Conservation (phyloP, 345 rosid species). For the Lepidium africanum region DNA sequence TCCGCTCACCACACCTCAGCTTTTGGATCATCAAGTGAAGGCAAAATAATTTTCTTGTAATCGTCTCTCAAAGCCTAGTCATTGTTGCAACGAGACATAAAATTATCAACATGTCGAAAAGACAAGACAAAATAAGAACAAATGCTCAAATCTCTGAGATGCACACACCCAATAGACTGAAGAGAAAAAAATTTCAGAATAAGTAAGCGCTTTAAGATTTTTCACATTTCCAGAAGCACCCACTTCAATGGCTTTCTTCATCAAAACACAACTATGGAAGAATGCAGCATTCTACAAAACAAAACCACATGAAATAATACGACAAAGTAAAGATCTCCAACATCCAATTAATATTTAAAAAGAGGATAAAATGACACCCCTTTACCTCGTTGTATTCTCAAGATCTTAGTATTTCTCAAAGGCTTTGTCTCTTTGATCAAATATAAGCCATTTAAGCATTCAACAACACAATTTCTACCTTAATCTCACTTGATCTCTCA, state of each 20-base stretch:
- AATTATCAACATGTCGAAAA: too few relatives aligned
- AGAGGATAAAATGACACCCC: conserved; percentile 40
- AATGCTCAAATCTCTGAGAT: too few relatives aligned
- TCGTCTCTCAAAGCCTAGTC: too few relatives aligned
- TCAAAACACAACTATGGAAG: conserved; percentile 33
- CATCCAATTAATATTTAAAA: neutral
- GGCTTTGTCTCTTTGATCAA: conserved; percentile 53
- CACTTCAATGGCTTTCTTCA: conserved; percentile 42
- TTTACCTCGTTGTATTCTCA: conserved; percentile 55
- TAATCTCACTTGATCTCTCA: conserved; percentile 39
- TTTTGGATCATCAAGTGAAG: neutral
- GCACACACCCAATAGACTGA: too few relatives aligned
- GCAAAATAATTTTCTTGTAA: too few relatives aligned
- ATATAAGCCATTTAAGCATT: conserved; percentile 38
- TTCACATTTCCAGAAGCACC: conserved; percentile 39
- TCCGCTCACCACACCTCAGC: conserved; percentile 43
- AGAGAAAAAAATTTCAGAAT: neutral
- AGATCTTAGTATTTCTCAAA: conserved; percentile 40
- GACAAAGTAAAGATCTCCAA: too few relatives aligned
- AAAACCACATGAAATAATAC: neutral
- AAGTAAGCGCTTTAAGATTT: conserved; percentile 43
- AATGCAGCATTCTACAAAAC: conserved; percentile 45
- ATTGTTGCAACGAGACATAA: too few relatives aligned
- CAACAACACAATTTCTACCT: conserved; percentile 41
- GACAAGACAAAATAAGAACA: too few relatives aligned